phyloP scores from a whole-genome alignment of 495 filamentous ascomycete genomes.

The Parathielavia appendiculata region DNA sequence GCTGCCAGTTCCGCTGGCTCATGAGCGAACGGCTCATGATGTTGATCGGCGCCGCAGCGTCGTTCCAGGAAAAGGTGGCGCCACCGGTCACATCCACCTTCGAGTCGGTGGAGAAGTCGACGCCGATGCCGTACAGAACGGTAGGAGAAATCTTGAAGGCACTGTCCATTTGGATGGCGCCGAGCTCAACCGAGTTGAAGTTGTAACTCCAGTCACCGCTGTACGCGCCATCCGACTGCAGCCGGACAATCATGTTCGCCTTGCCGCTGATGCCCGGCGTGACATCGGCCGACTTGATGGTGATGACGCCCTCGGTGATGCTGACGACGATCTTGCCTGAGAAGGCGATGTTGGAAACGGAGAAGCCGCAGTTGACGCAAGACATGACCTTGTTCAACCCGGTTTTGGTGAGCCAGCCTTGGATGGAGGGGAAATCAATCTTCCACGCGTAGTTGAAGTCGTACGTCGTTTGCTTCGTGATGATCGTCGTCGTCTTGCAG shows the following conservation, averaged over 20 bases:
- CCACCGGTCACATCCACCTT: neutral
- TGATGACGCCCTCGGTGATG: neutral
- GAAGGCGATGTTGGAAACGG: neutral
- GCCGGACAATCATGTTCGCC: neutral
- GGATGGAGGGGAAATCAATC: neutral
- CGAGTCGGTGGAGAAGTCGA: conserved; percentile 1
- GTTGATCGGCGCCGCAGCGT: conserved; percentile 1
- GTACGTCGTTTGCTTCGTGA: neutral
- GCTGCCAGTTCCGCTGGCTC: conserved; percentile 1
- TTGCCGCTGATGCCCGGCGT: neutral
- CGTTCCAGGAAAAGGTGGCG: neutral
- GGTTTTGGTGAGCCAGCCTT: neutral
- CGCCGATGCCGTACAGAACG: neutral
- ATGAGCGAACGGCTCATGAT: neutral
- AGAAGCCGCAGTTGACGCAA: conserved; percentile 1
- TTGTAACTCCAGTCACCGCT: neutral
- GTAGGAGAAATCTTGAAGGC: neutral
- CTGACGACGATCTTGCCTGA: neutral
- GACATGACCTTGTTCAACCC: neutral
- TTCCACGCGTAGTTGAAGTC: neutral
- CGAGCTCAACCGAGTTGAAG: neutral
- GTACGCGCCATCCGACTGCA: neutral
- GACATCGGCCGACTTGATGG: conserved; percentile 1
- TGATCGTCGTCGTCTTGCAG: neutral
- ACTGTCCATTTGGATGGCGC: neutral